A percentile compares a stretch with the other conserved stretches of the same genome.
Conservation (phyloP, 2,329 filamentous ascomycete species). For the Botrytis tulipae region DNA sequence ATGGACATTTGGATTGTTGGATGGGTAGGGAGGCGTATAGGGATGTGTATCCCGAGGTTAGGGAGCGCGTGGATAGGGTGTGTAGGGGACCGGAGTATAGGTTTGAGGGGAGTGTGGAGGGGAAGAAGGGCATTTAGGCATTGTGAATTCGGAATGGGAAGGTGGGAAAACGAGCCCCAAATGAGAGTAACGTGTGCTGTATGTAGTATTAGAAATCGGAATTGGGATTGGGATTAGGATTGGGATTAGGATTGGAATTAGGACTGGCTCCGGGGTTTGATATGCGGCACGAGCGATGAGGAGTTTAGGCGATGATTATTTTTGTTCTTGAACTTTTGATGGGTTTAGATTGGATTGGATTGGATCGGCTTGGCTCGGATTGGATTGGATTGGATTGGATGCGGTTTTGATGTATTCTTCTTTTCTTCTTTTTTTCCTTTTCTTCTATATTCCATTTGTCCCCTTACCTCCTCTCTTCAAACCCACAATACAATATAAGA, state of each 20-base stretch:
- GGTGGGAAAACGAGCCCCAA: background rate
- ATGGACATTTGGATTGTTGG: slow-evolving; percentile 62
- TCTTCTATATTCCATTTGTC: no score
- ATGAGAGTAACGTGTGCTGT: background rate
- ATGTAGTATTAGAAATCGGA: background rate
- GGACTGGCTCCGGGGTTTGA: no score
- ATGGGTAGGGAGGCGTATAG: slow-evolving; percentile 59
- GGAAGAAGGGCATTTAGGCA: background rate
- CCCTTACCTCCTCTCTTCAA: background rate
- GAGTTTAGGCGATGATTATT: background rate
- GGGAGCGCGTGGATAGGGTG: slow-evolving; percentile 55
- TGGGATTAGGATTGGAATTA: background rate
- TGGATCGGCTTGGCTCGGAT: background rate
- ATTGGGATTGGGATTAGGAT: background rate
- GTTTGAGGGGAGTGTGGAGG: slow-evolving; percentile 28
- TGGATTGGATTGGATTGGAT: background rate
- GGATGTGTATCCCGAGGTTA: slow-evolving; percentile 58
- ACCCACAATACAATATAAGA: no score
- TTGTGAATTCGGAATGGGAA: no score
- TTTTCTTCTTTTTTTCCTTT: background rate
- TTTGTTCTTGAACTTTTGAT: background rate
- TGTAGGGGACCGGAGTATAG: slow-evolving; percentile 32
- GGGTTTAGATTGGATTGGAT: background rate
- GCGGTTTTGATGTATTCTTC: background rate
- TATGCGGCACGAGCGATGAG: background rate